Conservation (phyloP, 805 yeast genomes). For the Huiozyma naganishii region DNA sequence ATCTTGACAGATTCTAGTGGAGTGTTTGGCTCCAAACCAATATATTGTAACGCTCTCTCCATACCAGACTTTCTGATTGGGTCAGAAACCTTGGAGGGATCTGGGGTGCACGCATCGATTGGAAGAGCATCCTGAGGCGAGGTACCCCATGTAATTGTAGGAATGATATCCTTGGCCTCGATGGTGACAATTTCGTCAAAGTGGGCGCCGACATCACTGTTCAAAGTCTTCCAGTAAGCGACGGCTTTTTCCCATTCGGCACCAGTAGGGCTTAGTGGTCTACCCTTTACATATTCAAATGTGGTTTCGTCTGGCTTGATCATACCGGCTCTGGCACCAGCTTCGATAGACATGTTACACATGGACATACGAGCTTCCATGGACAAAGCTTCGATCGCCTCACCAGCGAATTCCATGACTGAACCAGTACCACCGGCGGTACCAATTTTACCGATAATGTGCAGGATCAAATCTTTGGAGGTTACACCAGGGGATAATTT, state of each 20-base stretch:
- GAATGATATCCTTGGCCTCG: constrained; percentile 76
- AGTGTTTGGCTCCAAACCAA: constrained; percentile 80
- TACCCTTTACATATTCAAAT: constrained; percentile 78
- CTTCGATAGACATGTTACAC: constrained; percentile 99
- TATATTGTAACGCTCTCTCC: constrained; percentile 84
- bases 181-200: constrained; percentile 79
- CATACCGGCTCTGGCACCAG: constrained; percentile 99
- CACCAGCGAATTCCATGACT: constrained; percentile 95
- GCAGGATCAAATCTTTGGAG: constrained; percentile 89
- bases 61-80: constrained; percentile 73
- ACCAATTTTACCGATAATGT: constrained; percentile 93
- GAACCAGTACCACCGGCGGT: constrained; percentile 99
- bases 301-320: constrained; percentile 91
- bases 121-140: constrained; percentile 99
- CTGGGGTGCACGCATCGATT: constrained; percentile 82
- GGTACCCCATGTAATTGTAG: constrained; percentile 99
- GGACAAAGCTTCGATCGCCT: constrained; percentile 77
- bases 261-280: constrained; percentile 92
- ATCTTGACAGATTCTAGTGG: constrained; percentile 62
- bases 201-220: constrained; percentile 81
- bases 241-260: constrained; percentile 94
- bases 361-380: constrained; percentile 99
- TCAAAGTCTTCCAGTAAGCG: constrained; percentile 79
- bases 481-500: constrained; percentile 82
- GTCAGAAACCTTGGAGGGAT: constrained; percentile 64